Evolutionary conservation across 352 stramenopile genomes (phyloP).

Genomic region (Phytophthora capsici): DNA sequence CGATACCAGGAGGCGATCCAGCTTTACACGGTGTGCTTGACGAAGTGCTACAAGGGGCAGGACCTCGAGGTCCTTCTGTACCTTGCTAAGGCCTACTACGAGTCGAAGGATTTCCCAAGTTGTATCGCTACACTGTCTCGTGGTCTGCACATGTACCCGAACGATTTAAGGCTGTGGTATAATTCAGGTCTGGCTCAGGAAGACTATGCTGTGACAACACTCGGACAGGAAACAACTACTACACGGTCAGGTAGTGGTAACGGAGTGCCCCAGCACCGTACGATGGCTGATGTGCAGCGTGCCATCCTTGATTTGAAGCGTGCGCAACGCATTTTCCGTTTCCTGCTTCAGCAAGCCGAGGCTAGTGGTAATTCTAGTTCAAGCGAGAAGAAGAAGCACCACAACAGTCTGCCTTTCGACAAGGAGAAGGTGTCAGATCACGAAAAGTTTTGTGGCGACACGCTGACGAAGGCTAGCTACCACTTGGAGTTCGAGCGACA

Average conservation of each 20-base stretch:
- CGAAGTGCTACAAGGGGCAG: slow-evolving; percentile 90
- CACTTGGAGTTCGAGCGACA: slow-evolving; percentile 91
- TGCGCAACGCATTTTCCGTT: slow-evolving; percentile 85
- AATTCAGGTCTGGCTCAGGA: slow-evolving; percentile 88
- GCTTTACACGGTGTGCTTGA: slow-evolving; percentile 94
- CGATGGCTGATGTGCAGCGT: slow-evolving; percentile 89
- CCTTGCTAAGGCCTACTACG: slow-evolving; percentile 90
- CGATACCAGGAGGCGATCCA: slow-evolving; percentile 96
- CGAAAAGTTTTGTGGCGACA: slow-evolving; percentile 89
- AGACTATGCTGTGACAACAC: slow-evolving; percentile 86
- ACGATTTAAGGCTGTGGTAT: slow-evolving; percentile 86
- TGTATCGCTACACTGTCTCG: slow-evolving; percentile 86
- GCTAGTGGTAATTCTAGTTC: slow-evolving; percentile 21
- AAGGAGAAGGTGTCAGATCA: slow-evolving; percentile 90
- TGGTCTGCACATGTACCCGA: slow-evolving; percentile 79
- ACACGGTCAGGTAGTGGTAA: slow-evolving; percentile 45
- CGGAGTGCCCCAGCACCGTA: slow-evolving; percentile 61
- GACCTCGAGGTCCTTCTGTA: slow-evolving; percentile 86
- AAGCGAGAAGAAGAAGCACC: slow-evolving; percentile 67
- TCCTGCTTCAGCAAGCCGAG: slow-evolving; percentile 77
- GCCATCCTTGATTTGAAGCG: slow-evolving; percentile 87
- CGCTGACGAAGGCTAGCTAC: slow-evolving; percentile 86
- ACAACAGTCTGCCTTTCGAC: slow-evolving; percentile 71
- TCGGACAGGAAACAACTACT: slow-evolving; percentile 71
- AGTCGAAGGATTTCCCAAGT: slow-evolving; percentile 89